Base-by-base conservation (phyloP, 768 basidiomycete genomes). In the Hebeloma cylindrosporum region DNA sequence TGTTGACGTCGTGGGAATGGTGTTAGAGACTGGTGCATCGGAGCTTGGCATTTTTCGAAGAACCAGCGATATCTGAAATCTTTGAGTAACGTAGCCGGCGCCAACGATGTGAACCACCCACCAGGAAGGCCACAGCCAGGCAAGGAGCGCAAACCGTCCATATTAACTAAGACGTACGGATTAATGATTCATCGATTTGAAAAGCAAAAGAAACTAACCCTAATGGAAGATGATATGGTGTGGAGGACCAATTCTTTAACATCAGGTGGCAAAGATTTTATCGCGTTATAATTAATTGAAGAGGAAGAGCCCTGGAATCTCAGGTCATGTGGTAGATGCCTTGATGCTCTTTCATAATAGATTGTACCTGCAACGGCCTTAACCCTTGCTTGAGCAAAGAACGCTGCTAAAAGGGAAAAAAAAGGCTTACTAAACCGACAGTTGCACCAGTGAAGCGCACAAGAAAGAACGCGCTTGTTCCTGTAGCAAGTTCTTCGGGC, bases 381-480 rank as follows among this genome's bases (percentile, higher is more conserved):
- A 2, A 48, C 7, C 14, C 16, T 34, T 52, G 39, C 43, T 48
- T 59, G 43, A 57, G 51, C 55, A 56, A 44, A 43, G 34, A 45
- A 23, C 29, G 40, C 29, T 21, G 31, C 37, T 28, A 48, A 47
- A 26, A 33, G 25, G 14, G 44, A 41, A 14, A 23, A 21, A 36
- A 40, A 21, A 45, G 36, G 60, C 83, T 54, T 62, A 88, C 89
- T 68, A 93, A 64, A 49, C 89, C 89, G 28, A 85, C 71, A 2
- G 89, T 90, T 23, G 89, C 87, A 7, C 89, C 89, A 27, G 88
- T 91, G 66, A 92, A 92, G 32, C 89, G 77, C 33, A 90, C 87
- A 43, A 92, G 73, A 66, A 93, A 92, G 63, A 92, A 93, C 8
- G 88, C 88, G 58, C 88, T 85, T 7, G 90, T 93, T 22, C 87